A percentile compares a stretch with the other conserved stretches of the same genome.
These are phyloP conservation scores for Platismatia glauca DNA, from an alignment of 495 filamentous ascomycete genomes.

Conservation along the genomic window DNA sequence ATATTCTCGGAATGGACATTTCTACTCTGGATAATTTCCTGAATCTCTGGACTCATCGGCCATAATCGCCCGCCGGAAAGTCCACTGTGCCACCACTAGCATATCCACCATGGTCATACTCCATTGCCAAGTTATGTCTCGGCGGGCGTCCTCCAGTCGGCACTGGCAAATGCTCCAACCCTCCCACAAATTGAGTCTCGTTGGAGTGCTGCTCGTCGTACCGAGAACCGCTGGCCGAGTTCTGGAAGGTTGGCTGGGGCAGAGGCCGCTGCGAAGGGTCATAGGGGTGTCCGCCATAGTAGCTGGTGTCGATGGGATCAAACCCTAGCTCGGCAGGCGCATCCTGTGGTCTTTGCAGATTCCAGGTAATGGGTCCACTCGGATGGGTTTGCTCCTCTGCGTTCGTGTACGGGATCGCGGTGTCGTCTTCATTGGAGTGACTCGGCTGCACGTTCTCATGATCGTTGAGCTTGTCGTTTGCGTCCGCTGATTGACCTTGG, in stretches of 20 bases:
- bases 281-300: constrained; percentile 28
- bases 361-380: constrained; percentile 3
- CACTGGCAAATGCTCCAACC: neutral
- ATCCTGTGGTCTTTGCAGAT: constrained; percentile 2
- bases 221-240: neutral
- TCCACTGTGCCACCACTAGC: constrained; percentile 9
- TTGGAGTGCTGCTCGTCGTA: constrained; percentile 1
- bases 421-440: neutral
- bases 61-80: constrained; percentile 20
- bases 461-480: constrained; percentile 41
- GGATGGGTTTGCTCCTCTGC: neutral
- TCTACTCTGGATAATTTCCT: too few relatives aligned
- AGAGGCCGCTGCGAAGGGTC: neutral
- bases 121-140: constrained; percentile 9
- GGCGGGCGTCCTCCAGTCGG: constrained; percentile 9
- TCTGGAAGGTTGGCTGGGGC: neutral
- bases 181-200: neutral
- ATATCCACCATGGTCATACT: constrained; percentile 19
- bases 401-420: neutral
- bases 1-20: too few relatives aligned
- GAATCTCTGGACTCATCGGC: neutral
- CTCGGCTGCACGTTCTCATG: constrained; percentile 31
- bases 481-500: constrained; percentile 44
- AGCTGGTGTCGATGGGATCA: constrained; percentile 38
- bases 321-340: constrained; percentile 32